Percentiles rank a stretch among this genome's conserved stretches.
phyloP scores from a whole-genome alignment of 1,139 yeast genomes.

The Hanseniaspora uvarum region DNA sequence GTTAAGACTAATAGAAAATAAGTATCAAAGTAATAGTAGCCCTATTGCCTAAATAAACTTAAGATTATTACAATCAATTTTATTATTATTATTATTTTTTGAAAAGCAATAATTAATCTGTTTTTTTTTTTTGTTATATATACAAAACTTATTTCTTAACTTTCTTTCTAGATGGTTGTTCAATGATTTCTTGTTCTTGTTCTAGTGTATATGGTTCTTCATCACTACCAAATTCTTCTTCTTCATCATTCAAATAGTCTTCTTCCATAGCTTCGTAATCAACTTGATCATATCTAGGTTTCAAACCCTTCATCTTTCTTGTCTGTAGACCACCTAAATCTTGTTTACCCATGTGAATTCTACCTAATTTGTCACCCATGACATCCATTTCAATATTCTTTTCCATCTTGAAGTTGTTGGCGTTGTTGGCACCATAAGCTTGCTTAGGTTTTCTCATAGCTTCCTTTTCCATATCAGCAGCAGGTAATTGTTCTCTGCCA shows the following conservation, averaged over 20 bases:
- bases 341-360: slow-evolving; percentile 92
- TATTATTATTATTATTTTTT: background rate
- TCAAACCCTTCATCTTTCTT: slow-evolving; percentile 96
- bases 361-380: slow-evolving; percentile 96
- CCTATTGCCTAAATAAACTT: background rate
- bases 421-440: slow-evolving; percentile 21
- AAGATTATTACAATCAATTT: background rate
- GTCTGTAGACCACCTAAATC: slow-evolving; percentile 85
- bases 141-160: slow-evolving; percentile 25
- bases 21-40: slow-evolving; percentile 23
- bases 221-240: slow-evolving; percentile 41
- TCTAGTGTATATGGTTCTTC: slow-evolving; percentile 41
- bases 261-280: slow-evolving; percentile 49
- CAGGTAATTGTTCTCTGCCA: slow-evolving; percentile 77
- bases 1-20: slow-evolving; percentile 66
- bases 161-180: slow-evolving; percentile 36
- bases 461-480: slow-evolving; percentile 83
- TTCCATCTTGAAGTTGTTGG: slow-evolving; percentile 48
- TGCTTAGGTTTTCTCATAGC: slow-evolving; percentile 76
- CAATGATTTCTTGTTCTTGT: slow-evolving; percentile 43
- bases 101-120: background rate
- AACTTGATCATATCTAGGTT: slow-evolving; percentile 68
- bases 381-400: slow-evolving; percentile 81
- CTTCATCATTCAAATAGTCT: slow-evolving; percentile 38
- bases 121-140: background rate